A percentile compares a stretch with the other conserved stretches of the same genome.
phyloP scores from a whole-genome alignment of 192 early-diverging fungal species.

The Linnemannia elongata region DNA sequence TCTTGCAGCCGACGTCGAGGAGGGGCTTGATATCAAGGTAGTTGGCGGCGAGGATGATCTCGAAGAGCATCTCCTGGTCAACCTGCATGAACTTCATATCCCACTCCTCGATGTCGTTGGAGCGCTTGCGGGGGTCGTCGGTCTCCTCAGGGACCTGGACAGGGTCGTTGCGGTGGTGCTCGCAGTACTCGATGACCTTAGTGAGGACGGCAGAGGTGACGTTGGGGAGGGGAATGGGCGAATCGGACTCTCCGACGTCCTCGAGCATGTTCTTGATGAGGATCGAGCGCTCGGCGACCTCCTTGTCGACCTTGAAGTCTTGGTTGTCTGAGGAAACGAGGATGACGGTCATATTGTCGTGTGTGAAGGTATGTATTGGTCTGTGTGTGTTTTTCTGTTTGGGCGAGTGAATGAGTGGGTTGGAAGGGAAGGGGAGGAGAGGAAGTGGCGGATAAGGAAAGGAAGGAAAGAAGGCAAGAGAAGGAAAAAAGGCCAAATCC shows the following conservation, averaged over 20 bases:
- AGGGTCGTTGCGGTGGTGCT: constrained; percentile 83
- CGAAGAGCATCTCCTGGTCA: constrained; percentile 84
- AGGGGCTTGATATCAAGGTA: constrained; percentile 83
- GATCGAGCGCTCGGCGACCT: constrained; percentile 78
- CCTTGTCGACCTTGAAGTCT: constrained; percentile 73
- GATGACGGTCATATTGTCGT: constrained; percentile 54
- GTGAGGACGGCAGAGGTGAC: constrained; percentile 79
- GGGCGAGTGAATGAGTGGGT: neutral
- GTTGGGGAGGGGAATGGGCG: constrained; percentile 84
- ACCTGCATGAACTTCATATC: constrained; percentile 85
- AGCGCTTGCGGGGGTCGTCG: constrained; percentile 68
- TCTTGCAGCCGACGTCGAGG: constrained; percentile 80
- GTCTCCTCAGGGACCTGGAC: constrained; percentile 65
- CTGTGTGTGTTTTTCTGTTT: neutral
- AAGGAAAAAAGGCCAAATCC: neutral
- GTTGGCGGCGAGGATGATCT: constrained; percentile 91
- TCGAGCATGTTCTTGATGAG: constrained; percentile 89
- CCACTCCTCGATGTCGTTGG: constrained; percentile 84
- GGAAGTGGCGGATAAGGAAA: neutral
- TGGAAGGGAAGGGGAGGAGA: neutral
- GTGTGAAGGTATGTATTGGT: neutral
- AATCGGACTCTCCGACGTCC: constrained; percentile 76
- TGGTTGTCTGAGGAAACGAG: constrained; percentile 76
- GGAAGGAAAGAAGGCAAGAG: neutral
- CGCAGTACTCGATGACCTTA: constrained; percentile 90